Base-by-base conservation (phyloP, 345 rosid species). In the Turnera subulata region DNA sequence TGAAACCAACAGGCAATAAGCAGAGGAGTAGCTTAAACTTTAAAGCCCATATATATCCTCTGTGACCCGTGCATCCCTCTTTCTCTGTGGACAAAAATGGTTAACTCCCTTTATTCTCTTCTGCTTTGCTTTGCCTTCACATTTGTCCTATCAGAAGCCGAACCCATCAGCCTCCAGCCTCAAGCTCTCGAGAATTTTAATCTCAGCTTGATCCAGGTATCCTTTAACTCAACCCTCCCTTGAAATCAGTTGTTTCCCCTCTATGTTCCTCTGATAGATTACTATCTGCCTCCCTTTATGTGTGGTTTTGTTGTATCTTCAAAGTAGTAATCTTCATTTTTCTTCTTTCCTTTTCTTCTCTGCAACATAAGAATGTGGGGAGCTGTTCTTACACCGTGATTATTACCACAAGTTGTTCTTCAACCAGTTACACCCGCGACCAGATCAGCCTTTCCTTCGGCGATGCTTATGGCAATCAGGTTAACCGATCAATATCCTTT, bases 391-490 rank as follows among this genome's bases (percentile, higher is more conserved):
- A 88, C 56, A 46, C 46, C 14, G 56, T 39, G 24, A n/a, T 15
- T 25, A 15, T 53, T 6, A 73, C 67, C 60, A 89, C 95, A 11
- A 82, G 95, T 70, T 82, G 86, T 49, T 64, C 77, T 29, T 89
- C 97, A 12, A 72, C 88, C 11, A 20, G 21, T 23, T 72, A 68
- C 8, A 82, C 90, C 1, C 68, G 86, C 29, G 97, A 89, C 71
- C 97, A 80, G 38, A 83, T 90, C 62, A 81, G 93, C 39, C 68
- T 90, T 22, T 49, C 82, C 7, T 90, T 87, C 50, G 90, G 97
- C 0, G 88, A 90, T 54, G 92, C 84, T 29, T 81, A 79, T 56
- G 97, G 90, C 56, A 79, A 82, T 70, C 84, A 77, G 89, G 89
- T 92, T 50, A 21, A 11, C 29, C 24, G n/a, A 13, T 50, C 23